Conservation (phyloP, 2,329 filamentous ascomycete species). For the Trichoderma atrobrunneum region DNA sequence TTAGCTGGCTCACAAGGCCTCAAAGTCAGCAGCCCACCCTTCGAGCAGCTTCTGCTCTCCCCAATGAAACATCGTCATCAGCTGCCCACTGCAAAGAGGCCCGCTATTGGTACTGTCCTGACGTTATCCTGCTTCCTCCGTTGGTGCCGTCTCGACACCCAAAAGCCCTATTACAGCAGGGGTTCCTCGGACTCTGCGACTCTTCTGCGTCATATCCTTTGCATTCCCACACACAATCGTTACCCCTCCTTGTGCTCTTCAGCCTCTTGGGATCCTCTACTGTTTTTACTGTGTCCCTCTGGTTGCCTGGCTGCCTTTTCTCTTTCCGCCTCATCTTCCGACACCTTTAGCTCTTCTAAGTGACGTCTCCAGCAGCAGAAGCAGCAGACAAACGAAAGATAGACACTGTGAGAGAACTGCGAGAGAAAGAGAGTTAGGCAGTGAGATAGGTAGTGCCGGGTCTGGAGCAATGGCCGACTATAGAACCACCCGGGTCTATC, state of each 20-base stretch:
- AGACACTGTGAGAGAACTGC: neutral
- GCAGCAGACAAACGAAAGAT: neutral
- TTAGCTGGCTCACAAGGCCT: constrained; percentile 11
- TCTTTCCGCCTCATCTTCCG: neutral
- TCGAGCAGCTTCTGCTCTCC: neutral
- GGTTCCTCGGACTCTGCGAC: neutral
- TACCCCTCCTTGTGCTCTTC: constrained; percentile 7
- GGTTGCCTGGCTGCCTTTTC: neutral
- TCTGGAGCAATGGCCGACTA: constrained; percentile 35
- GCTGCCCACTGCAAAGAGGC: constrained; percentile 14
- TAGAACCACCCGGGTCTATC: constrained; percentile 35
- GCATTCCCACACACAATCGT: constrained; percentile 5
- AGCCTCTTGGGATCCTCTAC: constrained; percentile 8
- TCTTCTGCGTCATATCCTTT: constrained; percentile 16
- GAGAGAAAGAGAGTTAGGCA: neutral
- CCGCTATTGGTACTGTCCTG: constrained; percentile 19
- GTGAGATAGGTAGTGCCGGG: neutral
- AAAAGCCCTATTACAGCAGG: constrained; percentile 1
- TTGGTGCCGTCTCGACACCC: constrained; percentile 2
- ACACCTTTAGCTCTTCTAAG: neutral
- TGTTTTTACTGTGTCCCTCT: constrained; percentile 19
- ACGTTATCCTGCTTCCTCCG: constrained; percentile 17
- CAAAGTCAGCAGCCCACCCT: constrained; percentile 13
- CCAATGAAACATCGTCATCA: constrained; percentile 18
- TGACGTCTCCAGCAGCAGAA: neutral